phyloP scores from a whole-genome alignment of 345 rosid genomes.

The Pelargonium nanum region DNA sequence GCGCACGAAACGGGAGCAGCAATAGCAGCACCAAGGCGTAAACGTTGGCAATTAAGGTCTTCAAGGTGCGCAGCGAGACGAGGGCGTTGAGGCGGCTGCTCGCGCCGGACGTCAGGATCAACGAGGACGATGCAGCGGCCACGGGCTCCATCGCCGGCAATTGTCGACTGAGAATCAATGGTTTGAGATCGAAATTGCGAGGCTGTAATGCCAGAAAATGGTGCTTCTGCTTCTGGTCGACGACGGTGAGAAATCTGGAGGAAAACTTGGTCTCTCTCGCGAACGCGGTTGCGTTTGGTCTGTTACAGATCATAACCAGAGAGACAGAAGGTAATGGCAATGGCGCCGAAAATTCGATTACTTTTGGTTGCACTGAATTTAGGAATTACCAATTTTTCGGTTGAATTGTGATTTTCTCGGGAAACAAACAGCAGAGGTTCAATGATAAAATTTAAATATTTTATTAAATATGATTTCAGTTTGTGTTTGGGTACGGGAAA shows the following conservation, averaged over 20 bases:
- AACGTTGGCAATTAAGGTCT: conserved; percentile 26
- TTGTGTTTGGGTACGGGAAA: too few species aligned
- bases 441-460: too few species aligned
- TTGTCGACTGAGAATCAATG: background rate
- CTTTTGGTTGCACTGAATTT: background rate
- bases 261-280: background rate
- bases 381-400: background rate
- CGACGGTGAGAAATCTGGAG: background rate
- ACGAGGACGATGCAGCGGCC: conserved; percentile 20
- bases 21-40: conserved; percentile 42
- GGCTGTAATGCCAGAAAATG: background rate
- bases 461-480: too few species aligned
- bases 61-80: conserved; percentile 44
- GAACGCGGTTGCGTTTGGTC: background rate
- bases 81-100: conserved; percentile 66
- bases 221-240: background rate
- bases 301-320: background rate
- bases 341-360: too few species aligned
- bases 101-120: conserved; percentile 76
- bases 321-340: background rate
- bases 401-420: too few species aligned
- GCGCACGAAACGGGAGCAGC: conserved; percentile 44
- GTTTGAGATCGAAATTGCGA: background rate
- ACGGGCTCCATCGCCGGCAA: background rate
- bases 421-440: too few species aligned